Percentiles rank a stretch among this genome's conserved stretches.
Conservation (phyloP, 805 yeast species). For the Candida arabinofermentans region DNA sequence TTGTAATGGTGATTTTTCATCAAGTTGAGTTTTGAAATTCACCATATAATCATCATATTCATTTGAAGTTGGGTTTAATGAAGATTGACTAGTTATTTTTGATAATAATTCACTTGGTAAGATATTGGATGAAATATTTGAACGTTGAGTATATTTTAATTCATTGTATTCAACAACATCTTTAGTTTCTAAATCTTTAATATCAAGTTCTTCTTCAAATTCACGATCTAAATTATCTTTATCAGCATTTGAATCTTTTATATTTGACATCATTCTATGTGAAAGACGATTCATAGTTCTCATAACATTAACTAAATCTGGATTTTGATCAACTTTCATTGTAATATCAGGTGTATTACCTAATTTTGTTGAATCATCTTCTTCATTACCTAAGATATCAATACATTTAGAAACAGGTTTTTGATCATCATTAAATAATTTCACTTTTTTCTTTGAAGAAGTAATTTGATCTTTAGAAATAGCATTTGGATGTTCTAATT, state of each 20-base stretch:
- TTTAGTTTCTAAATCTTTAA: constrained; percentile 48
- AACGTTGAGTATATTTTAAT: constrained; percentile 31
- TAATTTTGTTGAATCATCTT: constrained; percentile 67
- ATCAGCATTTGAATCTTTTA: constrained; percentile 39
- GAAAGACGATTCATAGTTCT: constrained; percentile 87
- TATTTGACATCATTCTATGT: constrained; percentile 67
- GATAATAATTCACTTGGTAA: constrained; percentile 21
- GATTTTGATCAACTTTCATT: constrained; percentile 63
- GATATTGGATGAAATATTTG: constrained; percentile 24
- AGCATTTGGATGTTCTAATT: constrained; percentile 5
- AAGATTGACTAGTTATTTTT: constrained; percentile 21
- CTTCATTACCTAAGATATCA: constrained; percentile 76
- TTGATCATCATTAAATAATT: constrained; percentile 33
- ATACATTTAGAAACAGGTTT: constrained; percentile 63
- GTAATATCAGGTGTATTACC: constrained; percentile 89
- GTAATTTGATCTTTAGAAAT: constrained; percentile 18
- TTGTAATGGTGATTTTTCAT: constrained; percentile 17
- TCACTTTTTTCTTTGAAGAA: constrained; percentile 26
- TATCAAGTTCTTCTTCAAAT: constrained; percentile 42
- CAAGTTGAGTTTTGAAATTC: constrained; percentile 18
- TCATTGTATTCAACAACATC: constrained; percentile 50
- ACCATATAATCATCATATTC: constrained; percentile 24
- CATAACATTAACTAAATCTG: constrained; percentile 71
- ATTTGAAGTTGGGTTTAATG: constrained; percentile 23
- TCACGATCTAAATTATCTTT: constrained; percentile 32